phyloP scores from a whole-genome alignment of 1,284 basidiomycete species.

The Papiliotrema terrestris region DNA sequence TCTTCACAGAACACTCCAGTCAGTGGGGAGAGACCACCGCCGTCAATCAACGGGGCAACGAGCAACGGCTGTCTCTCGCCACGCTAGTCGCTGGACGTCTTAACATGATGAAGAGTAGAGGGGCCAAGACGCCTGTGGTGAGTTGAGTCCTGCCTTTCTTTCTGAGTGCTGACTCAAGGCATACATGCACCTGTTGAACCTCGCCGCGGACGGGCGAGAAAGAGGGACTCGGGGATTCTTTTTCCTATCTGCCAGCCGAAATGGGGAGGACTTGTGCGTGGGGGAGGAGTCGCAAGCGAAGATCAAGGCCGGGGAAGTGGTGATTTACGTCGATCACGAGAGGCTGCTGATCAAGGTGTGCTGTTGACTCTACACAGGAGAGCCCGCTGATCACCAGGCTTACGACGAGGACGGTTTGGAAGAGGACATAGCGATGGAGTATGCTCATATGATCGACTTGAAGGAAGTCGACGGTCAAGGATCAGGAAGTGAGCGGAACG shows the following conservation, averaged over 20 bases:
- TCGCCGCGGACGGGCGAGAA: not conserved
- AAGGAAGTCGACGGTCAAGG: not conserved
- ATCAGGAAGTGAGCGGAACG: not conserved
- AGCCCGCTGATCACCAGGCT: not conserved
- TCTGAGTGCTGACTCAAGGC: not conserved
- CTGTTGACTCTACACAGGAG: not conserved
- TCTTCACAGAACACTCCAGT: too few relatives aligned
- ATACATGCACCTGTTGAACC: not conserved
- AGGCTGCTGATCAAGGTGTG: not conserved
- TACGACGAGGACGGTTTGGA: not conserved
- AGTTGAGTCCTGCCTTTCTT: too few relatives aligned
- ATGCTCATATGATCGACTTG: not conserved
- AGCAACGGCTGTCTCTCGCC: too few relatives aligned
- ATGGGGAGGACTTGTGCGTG: not conserved
- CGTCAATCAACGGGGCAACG: too few relatives aligned
- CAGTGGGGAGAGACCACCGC: too few relatives aligned
- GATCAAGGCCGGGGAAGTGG: not conserved
- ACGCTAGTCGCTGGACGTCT: too few relatives aligned
- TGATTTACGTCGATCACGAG: not conserved
- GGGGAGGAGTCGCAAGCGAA: not conserved
- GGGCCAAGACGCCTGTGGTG: too few relatives aligned
- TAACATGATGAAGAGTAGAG: too few relatives aligned
- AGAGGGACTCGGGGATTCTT: not conserved
- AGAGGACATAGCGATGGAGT: not conserved
- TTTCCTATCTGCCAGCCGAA: not conserved